Evolutionary conservation across 108 stramenopile species (phyloP).

Genomic region (Chaetoceros tenuissimus): DNA sequence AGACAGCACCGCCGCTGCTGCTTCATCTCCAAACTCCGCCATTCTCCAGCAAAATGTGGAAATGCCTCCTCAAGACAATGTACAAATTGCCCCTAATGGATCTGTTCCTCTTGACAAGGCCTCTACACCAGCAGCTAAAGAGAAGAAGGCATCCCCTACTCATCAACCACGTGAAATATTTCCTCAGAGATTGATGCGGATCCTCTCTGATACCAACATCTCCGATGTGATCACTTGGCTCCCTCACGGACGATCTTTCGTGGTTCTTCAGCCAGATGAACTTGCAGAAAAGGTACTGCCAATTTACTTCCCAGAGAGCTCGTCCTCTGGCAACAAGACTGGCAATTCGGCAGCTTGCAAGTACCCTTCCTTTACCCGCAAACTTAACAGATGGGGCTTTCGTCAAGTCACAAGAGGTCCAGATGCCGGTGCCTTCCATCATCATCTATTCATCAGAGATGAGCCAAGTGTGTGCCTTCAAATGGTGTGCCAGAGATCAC

Average conservation of each 20-base stretch:
- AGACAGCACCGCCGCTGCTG: conserved; percentile 5
- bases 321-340: conserved; percentile 10
- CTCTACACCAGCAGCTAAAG: conserved; percentile 1
- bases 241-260: conserved; percentile 69
- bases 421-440: conserved; percentile 74
- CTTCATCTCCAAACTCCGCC: conserved; percentile 5
- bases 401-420: conserved; percentile 73
- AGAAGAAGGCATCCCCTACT: conserved; percentile 2
- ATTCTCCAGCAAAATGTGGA: conserved; percentile 6
- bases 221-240: conserved; percentile 69
- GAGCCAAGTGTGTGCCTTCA: conserved; percentile 48
- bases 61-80: neutral
- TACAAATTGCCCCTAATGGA: conserved; percentile 1
- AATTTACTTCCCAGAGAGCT: conserved; percentile 56
- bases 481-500: conserved; percentile 71
- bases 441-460: conserved; percentile 59
- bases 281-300: conserved; percentile 61
- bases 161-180: conserved; percentile 42
- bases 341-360: conserved; percentile 31
- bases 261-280: conserved; percentile 66
- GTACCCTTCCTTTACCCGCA: conserved; percentile 72
- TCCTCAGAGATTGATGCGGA: conserved; percentile 56
- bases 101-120: neutral
- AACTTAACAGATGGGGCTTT: conserved; percentile 81
- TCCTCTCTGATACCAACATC: conserved; percentile 44